Evolutionary conservation across 2,329 filamentous ascomycete genomes (phyloP), one percentile per base, ranked within the genome.

Genomic region (Curvularia lunata): DNA sequence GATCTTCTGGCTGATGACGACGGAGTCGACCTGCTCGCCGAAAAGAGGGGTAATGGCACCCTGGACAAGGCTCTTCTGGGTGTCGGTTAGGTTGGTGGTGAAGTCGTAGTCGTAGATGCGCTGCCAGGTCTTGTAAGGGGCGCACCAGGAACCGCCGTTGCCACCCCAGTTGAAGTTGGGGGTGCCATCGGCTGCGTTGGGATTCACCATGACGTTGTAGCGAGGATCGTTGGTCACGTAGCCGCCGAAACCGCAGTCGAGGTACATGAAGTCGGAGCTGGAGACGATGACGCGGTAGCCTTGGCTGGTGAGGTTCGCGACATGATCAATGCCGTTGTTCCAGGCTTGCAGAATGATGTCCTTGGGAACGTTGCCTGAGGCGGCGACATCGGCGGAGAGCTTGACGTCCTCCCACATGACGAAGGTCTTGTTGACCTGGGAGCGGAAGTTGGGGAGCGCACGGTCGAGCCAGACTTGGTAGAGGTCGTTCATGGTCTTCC

Each of bases 71-170:
- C 77, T 73, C 37, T 79, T 79, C 62, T 86, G 78, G 0, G 69
- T 62, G 0, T 73, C 73, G 1, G 81, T 82, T 7, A 85, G 78
- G 62, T 80, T 81, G 45, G 70, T 60, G 0, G 82, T 82, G 68
- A 85, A 85, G 73, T 86, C 83, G 69, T 81, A 85, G 77, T 84
- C 78, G 73, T 86, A 86, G 72, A 86, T 85, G 48, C 83, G 83
- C 69, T 85, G 84, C 83, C 83, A 86, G 19, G 82, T 84, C 71
- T 86, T 86, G 78, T 85, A 86, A 0, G 84, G 84, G 0, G 79
- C 81, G 66, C 84, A 86, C 83, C 83, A 86, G n/a, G 81, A 83
- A 18, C 83, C 84, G 38, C 84, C 83, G 21, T 54, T 61, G 43
- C 80, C 84, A n/a, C 77, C 77, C 67, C 82, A 86, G 77, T 86